Conservation (phyloP, 164 flowering plant genomes). For the Vitis rupestris region DNA sequence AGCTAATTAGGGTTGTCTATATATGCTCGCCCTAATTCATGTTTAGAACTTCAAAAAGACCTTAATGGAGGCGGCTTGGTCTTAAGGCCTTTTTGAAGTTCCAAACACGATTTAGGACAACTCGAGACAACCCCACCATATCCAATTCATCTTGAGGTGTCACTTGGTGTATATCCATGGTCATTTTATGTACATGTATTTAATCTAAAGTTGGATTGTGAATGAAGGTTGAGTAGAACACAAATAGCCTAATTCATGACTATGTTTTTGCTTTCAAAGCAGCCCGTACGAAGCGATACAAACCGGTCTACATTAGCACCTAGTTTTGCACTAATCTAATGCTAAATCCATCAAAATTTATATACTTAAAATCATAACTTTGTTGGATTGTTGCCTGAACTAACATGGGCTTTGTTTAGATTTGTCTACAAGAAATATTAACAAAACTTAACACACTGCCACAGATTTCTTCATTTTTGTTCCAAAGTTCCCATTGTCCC, state of each 20-base stretch:
- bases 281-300: neutral
- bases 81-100: no score
- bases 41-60: neutral
- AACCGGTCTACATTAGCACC: neutral
- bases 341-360: neutral
- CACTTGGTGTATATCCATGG: no score
- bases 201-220: constrained; percentile 1
- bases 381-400: constrained; percentile 16
- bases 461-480: neutral
- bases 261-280: neutral
- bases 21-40: no score
- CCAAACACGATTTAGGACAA: no score
- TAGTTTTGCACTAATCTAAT: neutral
- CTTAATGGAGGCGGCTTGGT: no score
- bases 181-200: neutral
- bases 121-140: no score
- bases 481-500: constrained; percentile 25
- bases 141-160: no score
- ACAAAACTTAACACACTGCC: constrained; percentile 10
- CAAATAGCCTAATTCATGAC: no score
- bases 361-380: constrained; percentile 5
- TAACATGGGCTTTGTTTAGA: constrained; percentile 24
- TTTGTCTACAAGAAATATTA: constrained; percentile 23
- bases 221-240: no score
- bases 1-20: no score